phyloP scores from a whole-genome alignment of 345 rosid genomes.

The Excoecaria agallocha region DNA sequence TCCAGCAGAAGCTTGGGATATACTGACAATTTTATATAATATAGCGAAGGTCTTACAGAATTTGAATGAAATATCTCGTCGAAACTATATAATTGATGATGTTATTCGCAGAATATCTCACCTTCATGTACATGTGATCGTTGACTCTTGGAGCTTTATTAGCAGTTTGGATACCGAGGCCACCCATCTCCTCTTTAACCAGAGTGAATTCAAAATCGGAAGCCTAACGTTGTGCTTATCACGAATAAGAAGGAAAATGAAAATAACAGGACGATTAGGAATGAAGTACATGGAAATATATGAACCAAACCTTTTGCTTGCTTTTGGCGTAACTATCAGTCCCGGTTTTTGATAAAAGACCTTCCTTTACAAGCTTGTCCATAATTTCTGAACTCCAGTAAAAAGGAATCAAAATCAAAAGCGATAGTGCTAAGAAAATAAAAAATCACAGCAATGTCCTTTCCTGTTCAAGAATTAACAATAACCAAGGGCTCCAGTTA shows the following conservation, averaged over 20 bases:
- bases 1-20: background rate
- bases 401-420: slow-evolving; percentile 6
- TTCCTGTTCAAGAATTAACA: slow-evolving; percentile 18
- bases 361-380: slow-evolving; percentile 74
- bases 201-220: slow-evolving; percentile 48
- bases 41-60: background rate
- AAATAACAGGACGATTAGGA: background rate
- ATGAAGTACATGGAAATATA: background rate
- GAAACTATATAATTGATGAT: background rate
- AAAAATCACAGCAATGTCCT: slow-evolving; percentile 8
- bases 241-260: slow-evolving; percentile 7
- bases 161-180: slow-evolving; percentile 28
- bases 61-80: background rate
- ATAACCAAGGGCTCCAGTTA: slow-evolving; percentile 31
- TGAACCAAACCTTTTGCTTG: slow-evolving; percentile 52
- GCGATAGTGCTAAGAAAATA: slow-evolving; percentile 9
- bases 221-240: slow-evolving; percentile 34
- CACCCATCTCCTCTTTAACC: slow-evolving; percentile 78
- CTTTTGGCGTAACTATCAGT: slow-evolving; percentile 56
- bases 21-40: background rate
- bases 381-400: slow-evolving; percentile 62
- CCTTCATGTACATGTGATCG: slow-evolving; percentile 79
- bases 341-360: slow-evolving; percentile 55
- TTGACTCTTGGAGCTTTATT: slow-evolving; percentile 47
- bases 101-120: slow-evolving; percentile 18